Conservation (phyloP, 2,329 filamentous ascomycete species). For the Cordyceps javanica region DNA sequence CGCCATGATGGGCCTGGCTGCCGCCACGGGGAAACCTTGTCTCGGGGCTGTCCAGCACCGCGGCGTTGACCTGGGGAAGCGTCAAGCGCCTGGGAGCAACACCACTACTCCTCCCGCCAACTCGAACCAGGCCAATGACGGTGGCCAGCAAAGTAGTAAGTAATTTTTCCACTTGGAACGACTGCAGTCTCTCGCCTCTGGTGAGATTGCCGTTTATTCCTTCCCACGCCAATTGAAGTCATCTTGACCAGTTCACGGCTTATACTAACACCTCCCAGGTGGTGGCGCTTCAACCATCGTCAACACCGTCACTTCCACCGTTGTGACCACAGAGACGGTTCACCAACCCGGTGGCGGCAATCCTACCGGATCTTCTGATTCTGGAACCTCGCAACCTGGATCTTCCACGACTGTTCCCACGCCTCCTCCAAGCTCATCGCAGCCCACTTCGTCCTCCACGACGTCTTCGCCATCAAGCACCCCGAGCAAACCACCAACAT, state of each 20-base stretch:
- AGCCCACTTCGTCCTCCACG: not conserved
- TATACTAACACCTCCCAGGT: not conserved
- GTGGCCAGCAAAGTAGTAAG: slow-evolving; percentile 1
- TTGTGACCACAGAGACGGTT: slow-evolving; percentile 2
- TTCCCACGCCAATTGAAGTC: not conserved
- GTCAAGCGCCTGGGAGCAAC: slow-evolving; percentile 4
- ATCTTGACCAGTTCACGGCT: not conserved
- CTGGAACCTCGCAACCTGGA: not conserved
- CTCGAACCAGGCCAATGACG: not conserved
- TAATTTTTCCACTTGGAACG: not conserved
- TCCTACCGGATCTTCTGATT: not conserved
- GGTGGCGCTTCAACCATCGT: not conserved
- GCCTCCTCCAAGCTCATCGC: not conserved
- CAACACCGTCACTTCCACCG: not conserved
- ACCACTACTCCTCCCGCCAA: slow-evolving; percentile 1
- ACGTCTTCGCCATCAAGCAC: not conserved
- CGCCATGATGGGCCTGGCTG: slow-evolving; percentile 28
- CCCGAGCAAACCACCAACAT: not conserved
- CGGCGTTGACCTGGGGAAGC: slow-evolving; percentile 2
- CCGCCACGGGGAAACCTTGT: slow-evolving; percentile 3
- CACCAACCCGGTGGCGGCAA: not conserved
- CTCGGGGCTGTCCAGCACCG: not conserved
- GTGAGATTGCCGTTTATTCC: not conserved
- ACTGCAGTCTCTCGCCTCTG: not conserved
- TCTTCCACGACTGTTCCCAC: not conserved